Evolutionary conservation across 495 filamentous ascomycete genomes (phyloP).

Genomic region (Opeltia flavorubescens): DNA sequence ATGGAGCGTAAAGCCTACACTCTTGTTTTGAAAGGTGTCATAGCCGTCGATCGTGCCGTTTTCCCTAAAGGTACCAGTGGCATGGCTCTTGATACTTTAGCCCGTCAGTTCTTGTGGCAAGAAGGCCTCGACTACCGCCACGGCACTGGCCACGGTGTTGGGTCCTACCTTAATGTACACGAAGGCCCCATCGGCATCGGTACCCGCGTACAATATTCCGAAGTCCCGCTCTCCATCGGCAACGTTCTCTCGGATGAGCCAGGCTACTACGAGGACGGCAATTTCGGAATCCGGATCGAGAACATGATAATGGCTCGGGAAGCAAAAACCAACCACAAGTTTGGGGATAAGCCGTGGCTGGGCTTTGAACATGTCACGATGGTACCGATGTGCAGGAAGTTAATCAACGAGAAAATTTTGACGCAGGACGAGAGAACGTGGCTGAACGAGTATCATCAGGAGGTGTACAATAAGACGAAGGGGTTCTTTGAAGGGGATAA

Average conservation of each 20-base stretch:
- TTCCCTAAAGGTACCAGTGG: slow-evolving; percentile 94
- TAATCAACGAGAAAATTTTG: slow-evolving; percentile 65
- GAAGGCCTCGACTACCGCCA: slow-evolving; percentile 90
- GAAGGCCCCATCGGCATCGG: slow-evolving; percentile 96
- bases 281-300: slow-evolving; percentile 96
- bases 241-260: slow-evolving; percentile 93
- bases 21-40: slow-evolving; percentile 90
- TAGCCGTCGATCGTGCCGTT: slow-evolving; percentile 71
- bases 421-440: slow-evolving; percentile 67
- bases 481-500: slow-evolving; percentile 57
- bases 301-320: slow-evolving; percentile 84
- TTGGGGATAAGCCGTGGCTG: slow-evolving; percentile 85
- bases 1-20: slow-evolving; percentile 89
- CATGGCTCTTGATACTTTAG: slow-evolving; percentile 78
- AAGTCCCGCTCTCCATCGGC: slow-evolving; percentile 77
- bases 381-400: slow-evolving; percentile 81
- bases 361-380: slow-evolving; percentile 97
- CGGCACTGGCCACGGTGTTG: slow-evolving; percentile 93
- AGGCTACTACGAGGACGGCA: slow-evolving; percentile 95
- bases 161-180: slow-evolving; percentile 89
- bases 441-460: slow-evolving; percentile 74
- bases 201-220: slow-evolving; percentile 77
- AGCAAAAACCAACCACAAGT: slow-evolving; percentile 68
- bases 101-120: slow-evolving; percentile 86
- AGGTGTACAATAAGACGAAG: slow-evolving; percentile 72